Percentiles rank a stretch among this genome's conserved stretches.
Evolutionary conservation across 306 rosid species (phyloP).

Genomic region (Cercis canadensis): DNA sequence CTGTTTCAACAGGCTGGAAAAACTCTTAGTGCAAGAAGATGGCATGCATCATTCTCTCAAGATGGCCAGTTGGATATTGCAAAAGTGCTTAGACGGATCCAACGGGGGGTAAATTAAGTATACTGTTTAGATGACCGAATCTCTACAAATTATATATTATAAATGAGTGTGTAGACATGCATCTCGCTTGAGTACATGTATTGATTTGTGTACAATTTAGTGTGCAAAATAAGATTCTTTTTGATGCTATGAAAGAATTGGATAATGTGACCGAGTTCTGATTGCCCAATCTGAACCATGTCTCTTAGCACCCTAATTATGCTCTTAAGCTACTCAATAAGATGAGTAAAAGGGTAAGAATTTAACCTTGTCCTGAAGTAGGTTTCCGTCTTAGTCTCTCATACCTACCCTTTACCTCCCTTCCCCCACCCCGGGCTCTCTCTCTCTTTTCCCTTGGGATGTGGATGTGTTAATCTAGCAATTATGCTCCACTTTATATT

Average conservation of each 20-base stretch:
- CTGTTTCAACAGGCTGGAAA: slow-evolving; percentile 77
- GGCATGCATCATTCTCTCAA: slow-evolving; percentile 77
- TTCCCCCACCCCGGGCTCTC: too few relatives aligned
- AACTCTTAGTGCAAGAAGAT: slow-evolving; percentile 89
- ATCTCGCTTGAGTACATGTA: background rate
- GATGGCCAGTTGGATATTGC: slow-evolving; percentile 94
- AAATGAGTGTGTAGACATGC: background rate
- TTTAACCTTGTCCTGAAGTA: too few relatives aligned
- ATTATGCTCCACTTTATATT: too few relatives aligned
- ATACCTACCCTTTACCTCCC: too few relatives aligned
- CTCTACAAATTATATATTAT: background rate
- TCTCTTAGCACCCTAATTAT: too few relatives aligned
- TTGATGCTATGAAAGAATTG: background rate
- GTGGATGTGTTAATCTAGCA: too few relatives aligned
- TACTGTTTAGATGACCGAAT: slow-evolving; percentile 26
- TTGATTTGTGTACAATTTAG: background rate
- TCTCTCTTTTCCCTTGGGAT: too few relatives aligned
- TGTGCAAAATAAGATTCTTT: background rate
- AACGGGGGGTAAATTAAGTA: slow-evolving; percentile 73
- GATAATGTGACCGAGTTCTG: too few relatives aligned
- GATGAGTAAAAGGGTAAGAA: too few relatives aligned
- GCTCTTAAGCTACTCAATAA: too few relatives aligned
- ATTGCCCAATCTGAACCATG: too few relatives aligned
- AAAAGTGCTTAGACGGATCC: slow-evolving; percentile 82
- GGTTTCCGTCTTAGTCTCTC: too few relatives aligned